phyloP scores from a whole-genome alignment of 2,329 filamentous ascomycete species.

The Beauveria asiatica region DNA sequence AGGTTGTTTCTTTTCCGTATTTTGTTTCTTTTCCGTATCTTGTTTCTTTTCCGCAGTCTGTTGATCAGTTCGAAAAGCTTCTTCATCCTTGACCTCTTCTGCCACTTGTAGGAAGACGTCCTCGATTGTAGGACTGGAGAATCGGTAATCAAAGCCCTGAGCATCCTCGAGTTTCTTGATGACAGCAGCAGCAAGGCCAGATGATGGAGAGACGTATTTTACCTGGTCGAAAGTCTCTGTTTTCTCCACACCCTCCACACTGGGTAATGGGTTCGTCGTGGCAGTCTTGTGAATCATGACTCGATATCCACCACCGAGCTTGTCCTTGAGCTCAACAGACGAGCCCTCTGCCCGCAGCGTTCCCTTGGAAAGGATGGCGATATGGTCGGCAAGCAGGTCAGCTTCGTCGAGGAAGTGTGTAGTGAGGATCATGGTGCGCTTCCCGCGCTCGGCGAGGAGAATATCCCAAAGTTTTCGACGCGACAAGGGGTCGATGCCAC shows the following conservation, averaged over 20 bases:
- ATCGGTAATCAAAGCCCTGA: slow-evolving; percentile 68
- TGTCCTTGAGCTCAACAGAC: slow-evolving; percentile 76
- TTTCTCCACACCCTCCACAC: slow-evolving; percentile 47
- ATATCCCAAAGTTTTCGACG: slow-evolving; percentile 93
- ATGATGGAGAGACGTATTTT: slow-evolving; percentile 63
- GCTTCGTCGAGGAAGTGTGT: slow-evolving; percentile 94
- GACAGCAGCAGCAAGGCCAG: slow-evolving; percentile 60
- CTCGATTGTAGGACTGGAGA: slow-evolving; percentile 83
- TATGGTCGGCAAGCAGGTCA: slow-evolving; percentile 79
- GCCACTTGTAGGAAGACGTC: slow-evolving; percentile 85
- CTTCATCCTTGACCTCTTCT: slow-evolving; percentile 61
- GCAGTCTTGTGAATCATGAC: slow-evolving; percentile 62
- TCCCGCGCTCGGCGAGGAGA: slow-evolving; percentile 71
- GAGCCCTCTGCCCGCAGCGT: slow-evolving; percentile 74
- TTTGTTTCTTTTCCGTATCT: slow-evolving; percentile 17
- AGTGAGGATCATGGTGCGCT: slow-evolving; percentile 75
- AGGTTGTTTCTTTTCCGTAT: slow-evolving; percentile 17
- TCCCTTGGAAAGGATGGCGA: slow-evolving; percentile 80
- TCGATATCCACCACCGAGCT: slow-evolving; percentile 74
- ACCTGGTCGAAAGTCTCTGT: slow-evolving; percentile 60
- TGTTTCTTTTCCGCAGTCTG: slow-evolving; percentile 18
- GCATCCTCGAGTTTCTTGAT: slow-evolving; percentile 59
- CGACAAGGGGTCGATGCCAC: slow-evolving; percentile 78
- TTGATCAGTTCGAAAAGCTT: slow-evolving; percentile 20
- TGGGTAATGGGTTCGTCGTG: slow-evolving; percentile 36